Conservation (phyloP, 805 yeast species). For the Priceomyces castillae region DNA sequence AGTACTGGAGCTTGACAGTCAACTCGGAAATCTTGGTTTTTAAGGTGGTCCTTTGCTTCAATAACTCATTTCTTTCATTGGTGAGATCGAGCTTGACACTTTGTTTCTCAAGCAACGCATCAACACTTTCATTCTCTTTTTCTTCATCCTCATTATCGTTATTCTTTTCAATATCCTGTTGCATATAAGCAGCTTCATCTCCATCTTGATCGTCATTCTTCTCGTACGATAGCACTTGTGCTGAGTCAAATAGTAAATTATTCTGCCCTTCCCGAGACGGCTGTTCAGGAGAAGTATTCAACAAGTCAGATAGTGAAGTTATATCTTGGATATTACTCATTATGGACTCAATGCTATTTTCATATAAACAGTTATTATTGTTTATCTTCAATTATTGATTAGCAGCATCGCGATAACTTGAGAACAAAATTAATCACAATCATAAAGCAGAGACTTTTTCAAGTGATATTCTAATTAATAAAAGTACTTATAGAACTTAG, state of each 20-base stretch:
- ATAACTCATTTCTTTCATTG: conserved; percentile 15
- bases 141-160: conserved; percentile 5
- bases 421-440: not conserved
- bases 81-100: conserved; percentile 15
- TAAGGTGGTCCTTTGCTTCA: conserved; percentile 17
- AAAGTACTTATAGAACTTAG: not conserved
- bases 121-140: conserved; percentile 4
- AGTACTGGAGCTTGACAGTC: conserved; percentile 11
- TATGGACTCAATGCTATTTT: conserved; percentile 2
- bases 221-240: not conserved
- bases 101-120: conserved; percentile 13
- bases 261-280: conserved; percentile 1
- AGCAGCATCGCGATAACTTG: conserved; percentile 2
- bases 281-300: conserved; percentile 21
- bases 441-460: not conserved
- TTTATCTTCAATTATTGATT: not conserved
- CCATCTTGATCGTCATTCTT: not conserved
- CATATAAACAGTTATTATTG: not conserved
- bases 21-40: conserved; percentile 16
- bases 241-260: conserved; percentile 6
- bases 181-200: not conserved
- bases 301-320: conserved; percentile 25
- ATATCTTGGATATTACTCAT: conserved; percentile 25
- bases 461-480: not conserved
- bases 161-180: conserved; percentile 1